Conservation (phyloP, 2,329 filamentous ascomycete genomes). For the Alternaria conjuncta region DNA sequence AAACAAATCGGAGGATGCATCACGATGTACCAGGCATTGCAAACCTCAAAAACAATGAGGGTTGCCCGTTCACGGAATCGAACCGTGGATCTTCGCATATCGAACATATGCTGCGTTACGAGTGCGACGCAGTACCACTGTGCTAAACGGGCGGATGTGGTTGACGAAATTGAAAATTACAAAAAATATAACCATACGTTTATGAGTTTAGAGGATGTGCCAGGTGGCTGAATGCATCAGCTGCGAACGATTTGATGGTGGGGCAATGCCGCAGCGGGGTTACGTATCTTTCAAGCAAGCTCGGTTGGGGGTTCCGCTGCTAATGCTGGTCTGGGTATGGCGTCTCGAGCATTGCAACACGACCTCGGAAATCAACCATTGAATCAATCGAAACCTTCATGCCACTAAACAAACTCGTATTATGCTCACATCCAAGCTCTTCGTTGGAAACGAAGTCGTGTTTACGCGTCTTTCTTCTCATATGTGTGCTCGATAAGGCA, state of each 20-base stretch:
- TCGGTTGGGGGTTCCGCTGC: not conserved
- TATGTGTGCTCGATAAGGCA: not conserved
- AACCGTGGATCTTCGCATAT: conserved; percentile 16
- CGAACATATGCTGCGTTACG: conserved; percentile 8
- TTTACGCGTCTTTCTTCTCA: not conserved
- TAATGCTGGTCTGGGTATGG: not conserved
- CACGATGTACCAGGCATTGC: not conserved
- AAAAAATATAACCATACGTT: not conserved
- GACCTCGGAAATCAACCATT: not conserved
- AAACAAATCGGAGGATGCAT: not conserved
- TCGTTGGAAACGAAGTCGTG: not conserved
- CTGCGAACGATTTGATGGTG: not conserved
- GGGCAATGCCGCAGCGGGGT: not conserved
- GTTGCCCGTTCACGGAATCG: conserved; percentile 12
- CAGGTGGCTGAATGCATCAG: not conserved
- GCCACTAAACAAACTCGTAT: not conserved
- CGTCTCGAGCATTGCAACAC: not conserved
- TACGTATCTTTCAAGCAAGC: not conserved
- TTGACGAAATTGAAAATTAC: not conserved
- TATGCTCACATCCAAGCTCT: not conserved
- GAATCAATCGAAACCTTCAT: not conserved
- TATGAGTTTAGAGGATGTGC: not conserved
- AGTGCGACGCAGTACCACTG: conserved; percentile 22
- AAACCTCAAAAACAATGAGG: not conserved
- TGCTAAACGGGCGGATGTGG: conserved; percentile 11